Conservation (phyloP, 768 basidiomycete species). For the Strobilomyces echinocephalus region DNA sequence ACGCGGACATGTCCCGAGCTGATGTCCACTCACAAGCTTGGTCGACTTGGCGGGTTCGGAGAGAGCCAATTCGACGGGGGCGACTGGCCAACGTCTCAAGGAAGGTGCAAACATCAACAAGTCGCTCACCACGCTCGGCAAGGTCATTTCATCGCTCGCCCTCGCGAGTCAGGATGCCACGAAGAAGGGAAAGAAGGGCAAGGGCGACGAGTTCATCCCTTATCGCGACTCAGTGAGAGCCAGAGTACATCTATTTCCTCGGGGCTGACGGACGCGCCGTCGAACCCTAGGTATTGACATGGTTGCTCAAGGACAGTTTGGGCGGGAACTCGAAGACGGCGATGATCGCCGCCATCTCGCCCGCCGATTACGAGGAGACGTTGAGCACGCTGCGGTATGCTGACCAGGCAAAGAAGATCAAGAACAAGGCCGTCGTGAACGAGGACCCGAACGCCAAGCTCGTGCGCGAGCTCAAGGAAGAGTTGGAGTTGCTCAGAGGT, state of each 20-base stretch:
- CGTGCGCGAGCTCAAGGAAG: constrained; percentile 97
- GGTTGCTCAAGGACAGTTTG: constrained; percentile 96
- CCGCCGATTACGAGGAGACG: constrained; percentile 98
- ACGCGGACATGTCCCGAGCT: constrained; percentile 3
- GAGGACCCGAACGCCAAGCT: constrained; percentile 99
- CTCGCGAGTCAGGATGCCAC: constrained; percentile 47
- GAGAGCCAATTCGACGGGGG: constrained; percentile 95
- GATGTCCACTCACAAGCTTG: constrained; percentile 45
- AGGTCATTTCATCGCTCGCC: constrained; percentile 92
- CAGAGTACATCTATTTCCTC: not conserved
- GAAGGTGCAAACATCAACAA: constrained; percentile 99
- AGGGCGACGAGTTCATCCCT: constrained; percentile 89
- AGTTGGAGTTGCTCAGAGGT: constrained; percentile 89
- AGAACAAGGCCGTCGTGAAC: constrained; percentile 98
- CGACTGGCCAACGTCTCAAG: constrained; percentile 92
- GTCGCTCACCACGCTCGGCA: constrained; percentile 94
- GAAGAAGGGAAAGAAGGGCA: constrained; percentile 88
- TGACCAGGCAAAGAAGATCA: constrained; percentile 99
- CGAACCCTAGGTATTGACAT: constrained; percentile 76
- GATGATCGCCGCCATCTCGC: constrained; percentile 98
- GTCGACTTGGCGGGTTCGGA: constrained; percentile 97
- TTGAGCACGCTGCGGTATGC: constrained; percentile 95
- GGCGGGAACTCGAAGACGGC: constrained; percentile 98
- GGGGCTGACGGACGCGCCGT: constrained; percentile 5
- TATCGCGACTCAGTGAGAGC: constrained; percentile 89